Evolutionary conservation across 495 filamentous ascomycete genomes (phyloP).

Genomic region (Filosporella fistucella): DNA sequence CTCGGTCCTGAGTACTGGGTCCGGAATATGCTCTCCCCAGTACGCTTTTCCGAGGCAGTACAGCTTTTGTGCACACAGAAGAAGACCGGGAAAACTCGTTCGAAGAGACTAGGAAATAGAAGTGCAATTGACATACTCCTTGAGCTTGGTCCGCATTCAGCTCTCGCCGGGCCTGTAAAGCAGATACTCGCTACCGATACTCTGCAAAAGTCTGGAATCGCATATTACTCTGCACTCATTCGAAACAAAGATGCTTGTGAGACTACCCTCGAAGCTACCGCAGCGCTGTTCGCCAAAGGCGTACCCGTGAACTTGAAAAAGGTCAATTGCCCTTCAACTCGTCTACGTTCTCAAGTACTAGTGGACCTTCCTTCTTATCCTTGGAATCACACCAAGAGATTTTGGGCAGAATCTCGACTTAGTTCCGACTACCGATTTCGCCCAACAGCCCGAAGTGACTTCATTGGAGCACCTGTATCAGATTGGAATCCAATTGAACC

Average conservation of each 20-base stretch:
- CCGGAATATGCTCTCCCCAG: slow-evolving; percentile 45
- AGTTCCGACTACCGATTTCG: slow-evolving; percentile 27
- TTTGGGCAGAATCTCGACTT: slow-evolving; percentile 29
- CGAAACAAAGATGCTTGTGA: slow-evolving; percentile 40
- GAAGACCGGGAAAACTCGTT: slow-evolving; percentile 11
- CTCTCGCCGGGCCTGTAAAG: slow-evolving; percentile 54
- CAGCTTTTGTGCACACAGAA: neutral
- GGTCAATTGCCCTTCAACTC: slow-evolving; percentile 29
- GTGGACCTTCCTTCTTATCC: slow-evolving; percentile 34
- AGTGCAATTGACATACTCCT: slow-evolving; percentile 18
- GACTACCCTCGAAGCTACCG: slow-evolving; percentile 37
- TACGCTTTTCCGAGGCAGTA: slow-evolving; percentile 41
- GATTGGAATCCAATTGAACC: slow-evolving; percentile 27
- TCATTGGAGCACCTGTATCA: slow-evolving; percentile 24
- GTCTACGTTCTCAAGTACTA: slow-evolving; percentile 24
- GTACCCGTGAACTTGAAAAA: slow-evolving; percentile 32
- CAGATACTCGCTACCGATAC: slow-evolving; percentile 30
- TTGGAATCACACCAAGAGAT: slow-evolving; percentile 25
- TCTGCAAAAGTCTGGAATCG: neutral
- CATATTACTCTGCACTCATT: slow-evolving; percentile 35
- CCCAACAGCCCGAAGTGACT: slow-evolving; percentile 27
- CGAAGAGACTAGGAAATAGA: slow-evolving; percentile 9
- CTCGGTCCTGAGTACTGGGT: slow-evolving; percentile 46
- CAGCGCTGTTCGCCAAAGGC: slow-evolving; percentile 38
- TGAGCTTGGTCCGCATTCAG: slow-evolving; percentile 55